phyloP scores from a whole-genome alignment of 352 stramenopile genomes.

The Pythium pyrilobum region DNA sequence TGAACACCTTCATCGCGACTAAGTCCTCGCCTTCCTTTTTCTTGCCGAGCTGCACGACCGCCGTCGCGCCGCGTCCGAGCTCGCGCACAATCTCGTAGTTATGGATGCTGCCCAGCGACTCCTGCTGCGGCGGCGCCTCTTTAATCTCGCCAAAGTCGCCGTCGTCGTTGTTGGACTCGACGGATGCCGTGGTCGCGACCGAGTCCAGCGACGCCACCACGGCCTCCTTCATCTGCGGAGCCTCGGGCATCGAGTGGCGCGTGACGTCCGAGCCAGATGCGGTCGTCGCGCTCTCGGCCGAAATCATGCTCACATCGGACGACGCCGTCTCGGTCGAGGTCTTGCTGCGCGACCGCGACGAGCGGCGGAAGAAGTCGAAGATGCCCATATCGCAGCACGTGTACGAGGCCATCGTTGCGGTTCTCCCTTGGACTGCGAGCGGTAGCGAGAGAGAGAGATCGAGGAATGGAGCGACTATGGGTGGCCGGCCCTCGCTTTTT shows the following conservation, averaged over 20 bases:
- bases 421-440: not conserved
- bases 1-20: slow-evolving; percentile 82
- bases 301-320: slow-evolving; percentile 11
- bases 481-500: too few species aligned
- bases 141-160: slow-evolving; percentile 27
- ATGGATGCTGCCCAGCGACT: slow-evolving; percentile 39
- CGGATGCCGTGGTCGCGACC: slow-evolving; percentile 29
- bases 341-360: slow-evolving; percentile 40
- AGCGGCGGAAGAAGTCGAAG: slow-evolving; percentile 76
- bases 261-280: not conserved
- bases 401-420: slow-evolving; percentile 6
- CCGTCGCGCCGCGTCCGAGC: slow-evolving; percentile 72
- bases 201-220: slow-evolving; percentile 25
- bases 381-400: slow-evolving; percentile 42
- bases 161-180: slow-evolving; percentile 32
- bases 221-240: not conserved
- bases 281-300: not conserved
- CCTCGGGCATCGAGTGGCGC: slow-evolving; percentile 16
- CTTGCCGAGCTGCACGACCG: slow-evolving; percentile 71
- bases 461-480: too few species aligned
- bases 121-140: slow-evolving; percentile 4
- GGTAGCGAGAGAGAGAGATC: not conserved
- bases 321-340: slow-evolving; percentile 11
- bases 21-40: slow-evolving; percentile 43
- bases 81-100: slow-evolving; percentile 82